Evolutionary conservation across 164 flowering plant species (phyloP).

Genomic region (Houttuynia cordata): DNA sequence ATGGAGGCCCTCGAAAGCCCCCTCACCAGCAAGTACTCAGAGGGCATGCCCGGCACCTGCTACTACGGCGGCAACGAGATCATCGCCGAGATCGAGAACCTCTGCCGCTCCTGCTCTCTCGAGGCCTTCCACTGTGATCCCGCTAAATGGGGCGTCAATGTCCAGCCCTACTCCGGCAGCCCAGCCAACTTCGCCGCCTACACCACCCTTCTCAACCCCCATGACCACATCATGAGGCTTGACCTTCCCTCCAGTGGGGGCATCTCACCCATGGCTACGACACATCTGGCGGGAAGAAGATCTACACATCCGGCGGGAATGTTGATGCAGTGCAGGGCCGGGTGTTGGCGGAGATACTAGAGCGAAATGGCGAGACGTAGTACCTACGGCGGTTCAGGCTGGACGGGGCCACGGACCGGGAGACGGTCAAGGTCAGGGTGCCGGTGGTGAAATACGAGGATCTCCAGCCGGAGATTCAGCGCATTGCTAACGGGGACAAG

Average conservation of each 20-base stretch:
- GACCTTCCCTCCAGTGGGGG: constrained; percentile 94
- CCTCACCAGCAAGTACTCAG: constrained; percentile 96
- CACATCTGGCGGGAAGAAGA: constrained; percentile 91
- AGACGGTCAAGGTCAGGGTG: constrained; percentile 25
- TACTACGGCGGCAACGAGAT: constrained; percentile 97
- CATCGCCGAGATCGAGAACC: constrained; percentile 92
- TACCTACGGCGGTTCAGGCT: constrained; percentile 17
- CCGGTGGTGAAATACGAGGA: constrained; percentile 31
- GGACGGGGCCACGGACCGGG: too few relatives aligned
- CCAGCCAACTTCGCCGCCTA: constrained; percentile 99
- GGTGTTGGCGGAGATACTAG: constrained; percentile 25
- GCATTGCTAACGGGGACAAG: constrained; percentile 36
- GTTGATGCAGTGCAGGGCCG: too few relatives aligned
- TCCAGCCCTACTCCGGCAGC: constrained; percentile 90
- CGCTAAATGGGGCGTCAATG: constrained; percentile 86
- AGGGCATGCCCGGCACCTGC: constrained; percentile 96
- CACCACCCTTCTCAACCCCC: constrained; percentile 84
- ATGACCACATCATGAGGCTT: constrained; percentile 92
- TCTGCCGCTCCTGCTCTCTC: constrained; percentile 76
- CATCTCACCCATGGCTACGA: constrained; percentile 95
- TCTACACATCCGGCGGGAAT: too few relatives aligned
- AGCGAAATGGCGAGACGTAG: constrained; percentile 25
- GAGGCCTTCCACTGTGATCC: constrained; percentile 59
- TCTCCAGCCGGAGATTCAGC: constrained; percentile 28
- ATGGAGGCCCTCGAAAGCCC: constrained; percentile 89